Base-by-base conservation (phyloP, 768 basidiomycete species). In the Xerocomellus dryophilus region DNA sequence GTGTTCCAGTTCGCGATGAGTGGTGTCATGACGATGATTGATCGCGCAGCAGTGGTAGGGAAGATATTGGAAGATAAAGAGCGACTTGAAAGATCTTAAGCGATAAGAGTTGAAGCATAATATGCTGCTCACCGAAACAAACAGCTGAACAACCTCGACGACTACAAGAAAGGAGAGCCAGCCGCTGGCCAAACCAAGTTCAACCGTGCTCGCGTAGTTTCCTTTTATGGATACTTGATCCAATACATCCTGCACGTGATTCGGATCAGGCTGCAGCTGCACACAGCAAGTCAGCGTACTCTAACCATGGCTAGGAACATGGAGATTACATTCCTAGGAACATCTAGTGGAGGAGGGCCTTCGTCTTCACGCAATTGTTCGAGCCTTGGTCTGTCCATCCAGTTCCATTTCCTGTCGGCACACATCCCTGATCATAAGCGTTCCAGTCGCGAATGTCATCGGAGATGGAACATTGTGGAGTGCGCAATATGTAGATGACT, bases 321-420 rank as follows among this genome's bases (percentile, higher is more conserved):
- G 71, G 70, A 71, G 17, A 74, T 90, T 40, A 85, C 82, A 23
- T 92, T 93, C 64, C 73, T 92, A 9, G 90, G 90, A 14, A 91
- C 88, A 2, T 85, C 79, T 40, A 83, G 83, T 27, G 90, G 90
- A 7, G 86, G 89, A 11, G 90, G 90, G 0, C 90, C 90, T 3
- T 77, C 81, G 6, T 74, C 80, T 44, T 76, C 82, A n/a, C 80
- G 90, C 47, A 87, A 88, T 54, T 90, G 89, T 70, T 88, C 89
- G 0, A 85, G 85, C 25, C 79, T 90, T 4, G 57, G 66, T 68
- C 38, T 36, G 61, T 53, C 56, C 21, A 39, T 10, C 27, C 17
- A 29, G n/a, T n/a, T 10, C 17, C 2, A 2, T 20, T 15, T 29
- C n/a, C 31, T 12, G 23, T 23, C 2, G n/a, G 4, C 4, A 34